Evolutionary conservation across 2,329 filamentous ascomycete species (phyloP).

Genomic region (Phialocephala subalpina): DNA sequence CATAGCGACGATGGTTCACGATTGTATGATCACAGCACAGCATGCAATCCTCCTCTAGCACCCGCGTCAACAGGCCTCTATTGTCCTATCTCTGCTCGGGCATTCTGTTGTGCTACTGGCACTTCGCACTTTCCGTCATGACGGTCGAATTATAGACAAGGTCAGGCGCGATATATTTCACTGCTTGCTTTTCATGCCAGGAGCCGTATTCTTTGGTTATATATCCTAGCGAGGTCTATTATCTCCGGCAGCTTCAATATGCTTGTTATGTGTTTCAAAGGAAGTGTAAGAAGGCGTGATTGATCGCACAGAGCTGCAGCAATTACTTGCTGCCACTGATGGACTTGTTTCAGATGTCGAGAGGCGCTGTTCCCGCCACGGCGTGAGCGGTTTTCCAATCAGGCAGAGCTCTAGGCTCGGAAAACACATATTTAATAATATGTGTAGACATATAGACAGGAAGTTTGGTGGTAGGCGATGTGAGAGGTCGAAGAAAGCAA

Average conservation of each 20-base stretch:
- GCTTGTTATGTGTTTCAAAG: slow-evolving; percentile 27
- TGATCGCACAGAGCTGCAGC: slow-evolving; percentile 30
- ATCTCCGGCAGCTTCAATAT: slow-evolving; percentile 18
- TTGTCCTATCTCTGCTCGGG: slow-evolving; percentile 16
- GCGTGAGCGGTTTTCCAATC: slow-evolving; percentile 28
- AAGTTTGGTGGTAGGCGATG: slow-evolving; percentile 9
- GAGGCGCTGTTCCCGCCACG: slow-evolving; percentile 21
- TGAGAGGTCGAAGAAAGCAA: slow-evolving; percentile 12
- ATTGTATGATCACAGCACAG: slow-evolving; percentile 17
- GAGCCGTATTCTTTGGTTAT: slow-evolving; percentile 18
- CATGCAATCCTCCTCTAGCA: slow-evolving; percentile 8
- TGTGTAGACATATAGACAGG: slow-evolving; percentile 22
- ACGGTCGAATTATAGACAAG: slow-evolving; percentile 20
- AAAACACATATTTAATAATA: slow-evolving; percentile 21
- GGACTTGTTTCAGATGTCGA: slow-evolving; percentile 35
- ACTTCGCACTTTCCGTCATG: slow-evolving; percentile 12
- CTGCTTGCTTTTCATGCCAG: slow-evolving; percentile 27
- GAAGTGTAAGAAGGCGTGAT: slow-evolving; percentile 29
- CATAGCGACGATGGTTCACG: slow-evolving; percentile 10
- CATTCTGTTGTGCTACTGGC: slow-evolving; percentile 16
- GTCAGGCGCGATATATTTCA: slow-evolving; percentile 22
- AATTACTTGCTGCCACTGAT: slow-evolving; percentile 23
- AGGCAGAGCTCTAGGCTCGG: slow-evolving; percentile 24
- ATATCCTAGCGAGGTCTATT: slow-evolving; percentile 17
- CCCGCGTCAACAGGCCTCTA: neutral